Conservation (phyloP, 2,329 filamentous ascomycete species). For the Fonsecaea pugnacius region DNA sequence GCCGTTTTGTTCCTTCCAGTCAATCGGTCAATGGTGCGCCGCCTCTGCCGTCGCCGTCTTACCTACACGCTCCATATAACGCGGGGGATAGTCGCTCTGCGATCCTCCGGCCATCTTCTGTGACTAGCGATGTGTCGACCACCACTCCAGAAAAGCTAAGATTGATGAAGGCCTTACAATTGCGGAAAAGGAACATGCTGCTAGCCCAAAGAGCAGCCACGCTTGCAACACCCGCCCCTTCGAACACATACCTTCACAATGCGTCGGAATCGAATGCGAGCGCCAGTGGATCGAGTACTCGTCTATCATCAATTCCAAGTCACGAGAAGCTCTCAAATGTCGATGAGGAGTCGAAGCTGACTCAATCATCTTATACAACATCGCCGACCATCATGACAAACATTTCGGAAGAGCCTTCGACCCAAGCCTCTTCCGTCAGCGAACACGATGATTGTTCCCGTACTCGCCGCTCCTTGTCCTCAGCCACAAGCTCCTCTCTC, state of each 20-base stretch:
- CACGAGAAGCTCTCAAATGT: conserved; percentile 30
- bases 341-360: conserved; percentile 36
- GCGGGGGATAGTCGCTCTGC: conserved; percentile 27
- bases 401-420: conserved; percentile 40
- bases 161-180: conserved; percentile 89
- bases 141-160: conserved; percentile 86
- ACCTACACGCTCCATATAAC: conserved; percentile 26
- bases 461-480: conserved; percentile 35
- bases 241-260: conserved; percentile 20
- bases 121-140: conserved; percentile 43
- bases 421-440: conserved; percentile 43
- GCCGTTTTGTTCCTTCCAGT: conserved; percentile 32
- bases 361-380: conserved; percentile 39
- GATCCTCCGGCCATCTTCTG: conserved; percentile 28
- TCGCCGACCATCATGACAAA: conserved; percentile 39
- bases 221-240: conserved; percentile 6
- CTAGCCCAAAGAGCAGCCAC: conserved; percentile 37
- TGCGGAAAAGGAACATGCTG: conserved; percentile 78
- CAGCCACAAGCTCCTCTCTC: conserved; percentile 35
- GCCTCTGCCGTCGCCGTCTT: conserved; percentile 33
- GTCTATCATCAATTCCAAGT: conserved; percentile 25
- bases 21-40: conserved; percentile 28
- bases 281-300: conserved; percentile 12
- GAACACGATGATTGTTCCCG: conserved; percentile 34
- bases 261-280: conserved; percentile 24